phyloP scores from a whole-genome alignment of 495 filamentous ascomycete species.

The Jackrogersella minutella region DNA sequence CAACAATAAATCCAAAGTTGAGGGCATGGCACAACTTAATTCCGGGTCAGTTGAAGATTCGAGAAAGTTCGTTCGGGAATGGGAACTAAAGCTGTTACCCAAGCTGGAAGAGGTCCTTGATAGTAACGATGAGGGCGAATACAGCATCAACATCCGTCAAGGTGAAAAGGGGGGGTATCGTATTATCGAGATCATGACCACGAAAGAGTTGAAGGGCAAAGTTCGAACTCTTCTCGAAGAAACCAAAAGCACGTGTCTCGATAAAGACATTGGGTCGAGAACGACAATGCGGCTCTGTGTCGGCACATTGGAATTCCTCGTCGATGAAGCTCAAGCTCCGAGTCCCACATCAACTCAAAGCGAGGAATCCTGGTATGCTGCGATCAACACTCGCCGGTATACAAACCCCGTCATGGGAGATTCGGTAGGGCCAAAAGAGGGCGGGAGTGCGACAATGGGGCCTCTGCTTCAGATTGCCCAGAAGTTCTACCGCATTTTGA shows the following conservation, averaged over 20 bases:
- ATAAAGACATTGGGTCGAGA: background rate
- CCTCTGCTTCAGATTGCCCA: slow-evolving; percentile 5
- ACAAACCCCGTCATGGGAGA: slow-evolving; percentile 15
- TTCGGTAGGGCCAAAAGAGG: slow-evolving; percentile 10
- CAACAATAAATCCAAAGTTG: background rate
- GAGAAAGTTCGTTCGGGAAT: slow-evolving; percentile 3
- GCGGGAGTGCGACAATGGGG: slow-evolving; percentile 10
- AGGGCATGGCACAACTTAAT: background rate
- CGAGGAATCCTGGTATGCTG: slow-evolving; percentile 1
- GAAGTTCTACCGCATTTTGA: slow-evolving; percentile 15
- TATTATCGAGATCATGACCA: slow-evolving; percentile 12
- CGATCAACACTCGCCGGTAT: slow-evolving; percentile 10
- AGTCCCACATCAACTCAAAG: background rate
- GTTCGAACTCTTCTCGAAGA: background rate
- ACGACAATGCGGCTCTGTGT: background rate
- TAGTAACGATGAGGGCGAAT: background rate
- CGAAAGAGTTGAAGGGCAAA: background rate
- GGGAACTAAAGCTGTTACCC: slow-evolving; percentile 2
- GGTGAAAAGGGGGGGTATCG: background rate
- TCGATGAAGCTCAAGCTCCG: background rate
- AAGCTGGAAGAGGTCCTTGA: slow-evolving; percentile 3
- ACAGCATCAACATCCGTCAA: slow-evolving; percentile 6
- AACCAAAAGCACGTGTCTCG: background rate
- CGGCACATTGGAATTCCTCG: background rate
- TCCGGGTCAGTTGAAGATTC: background rate